Base-by-base conservation (phyloP, 116 monocot genomes). In the Dioscorea cayenensis region DNA sequence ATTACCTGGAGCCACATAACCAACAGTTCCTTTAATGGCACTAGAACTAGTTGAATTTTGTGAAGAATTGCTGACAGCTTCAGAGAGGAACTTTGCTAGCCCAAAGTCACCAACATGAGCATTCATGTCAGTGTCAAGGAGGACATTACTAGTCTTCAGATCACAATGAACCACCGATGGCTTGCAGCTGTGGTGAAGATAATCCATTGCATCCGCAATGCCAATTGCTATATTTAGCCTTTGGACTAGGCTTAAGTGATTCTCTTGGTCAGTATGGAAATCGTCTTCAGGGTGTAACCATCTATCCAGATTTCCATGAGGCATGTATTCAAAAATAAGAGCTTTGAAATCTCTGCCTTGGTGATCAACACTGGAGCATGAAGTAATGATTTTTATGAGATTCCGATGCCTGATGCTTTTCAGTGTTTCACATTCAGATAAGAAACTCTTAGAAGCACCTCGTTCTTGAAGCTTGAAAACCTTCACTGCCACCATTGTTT, bases 271-370 rank as follows among this genome's bases (percentile, higher is more conserved):
- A 25, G 25, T 22, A 14, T 22, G 28, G 1, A 13, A 17, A 14
- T 19, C 20, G n/a, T 21, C 38, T 19, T 63, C 19, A 21, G 23
- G 70, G 63, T 76, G 72, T 71, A 76, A n/a, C 76, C 76, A 81
- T 51, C 27, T 55, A 17, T 68, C 76, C 16, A 75, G 37, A 27
- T 72, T 82, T 21, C 85, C 85, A 66, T 78, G 81, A 48, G 81
- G 78, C 85, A 85, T 76, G 69, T 67, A 78, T 48, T 81, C 78
- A 58, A 76, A 78, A 36, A 84, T 68, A 14, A 84, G 51, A 23
- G 84, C 77, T 64, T 72, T 84, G 55, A 84, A 84, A 14, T 85
- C 81, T 2, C 37, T 60, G 16, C 79, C 85, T n/a, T 70, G 29
- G 14, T 51, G 51, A 63, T 82, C 82, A 16, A 82, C 28, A 28